Conservation (phyloP, 1,284 basidiomycete genomes). For the Apiotrichum montevideense region DNA sequence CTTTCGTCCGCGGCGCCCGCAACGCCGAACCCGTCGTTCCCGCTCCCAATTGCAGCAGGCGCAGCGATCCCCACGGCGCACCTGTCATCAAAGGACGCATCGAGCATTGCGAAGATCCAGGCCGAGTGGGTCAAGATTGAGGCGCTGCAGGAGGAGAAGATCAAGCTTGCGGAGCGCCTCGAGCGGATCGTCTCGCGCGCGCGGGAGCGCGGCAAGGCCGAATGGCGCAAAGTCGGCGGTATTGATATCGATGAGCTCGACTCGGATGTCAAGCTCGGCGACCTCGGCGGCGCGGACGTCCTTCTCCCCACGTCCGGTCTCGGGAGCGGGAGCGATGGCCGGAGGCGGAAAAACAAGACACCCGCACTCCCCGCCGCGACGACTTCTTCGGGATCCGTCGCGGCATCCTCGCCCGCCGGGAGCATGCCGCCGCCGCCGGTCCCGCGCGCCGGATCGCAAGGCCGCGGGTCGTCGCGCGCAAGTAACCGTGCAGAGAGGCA, state of each 20-base stretch:
- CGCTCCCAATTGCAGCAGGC: constrained; percentile 27
- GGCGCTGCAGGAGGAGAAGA: constrained; percentile 43
- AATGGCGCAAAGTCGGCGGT: constrained; percentile 43
- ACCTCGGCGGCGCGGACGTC: constrained; percentile 35
- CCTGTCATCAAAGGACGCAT: constrained; percentile 38
- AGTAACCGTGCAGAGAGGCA: constrained; percentile 9
- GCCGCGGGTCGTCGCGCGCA: neutral
- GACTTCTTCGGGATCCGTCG: constrained; percentile 5
- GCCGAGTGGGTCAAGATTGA: constrained; percentile 44
- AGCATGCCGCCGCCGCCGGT: constrained; percentile 8
- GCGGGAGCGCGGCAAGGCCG: constrained; percentile 35
- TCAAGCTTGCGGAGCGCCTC: constrained; percentile 40
- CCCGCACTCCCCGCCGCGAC: constrained; percentile 6
- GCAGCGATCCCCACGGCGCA: constrained; percentile 31
- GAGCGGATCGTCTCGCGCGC: constrained; percentile 40
- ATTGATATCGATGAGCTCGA: constrained; percentile 39
- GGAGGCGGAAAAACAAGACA: constrained; percentile 11
- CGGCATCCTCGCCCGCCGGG: neutral
- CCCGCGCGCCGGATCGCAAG: constrained; percentile 6
- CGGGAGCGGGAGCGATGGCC: constrained; percentile 24
- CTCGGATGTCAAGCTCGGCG: constrained; percentile 17
- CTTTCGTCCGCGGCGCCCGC: constrained; percentile 10
- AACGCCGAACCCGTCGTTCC: constrained; percentile 20
- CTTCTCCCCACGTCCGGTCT: constrained; percentile 34
- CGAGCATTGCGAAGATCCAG: constrained; percentile 40